These are phyloP conservation scores for Mrakia hoshinonis DNA, from an alignment of 768 basidiomycete species.

Conservation along the genomic window DNA sequence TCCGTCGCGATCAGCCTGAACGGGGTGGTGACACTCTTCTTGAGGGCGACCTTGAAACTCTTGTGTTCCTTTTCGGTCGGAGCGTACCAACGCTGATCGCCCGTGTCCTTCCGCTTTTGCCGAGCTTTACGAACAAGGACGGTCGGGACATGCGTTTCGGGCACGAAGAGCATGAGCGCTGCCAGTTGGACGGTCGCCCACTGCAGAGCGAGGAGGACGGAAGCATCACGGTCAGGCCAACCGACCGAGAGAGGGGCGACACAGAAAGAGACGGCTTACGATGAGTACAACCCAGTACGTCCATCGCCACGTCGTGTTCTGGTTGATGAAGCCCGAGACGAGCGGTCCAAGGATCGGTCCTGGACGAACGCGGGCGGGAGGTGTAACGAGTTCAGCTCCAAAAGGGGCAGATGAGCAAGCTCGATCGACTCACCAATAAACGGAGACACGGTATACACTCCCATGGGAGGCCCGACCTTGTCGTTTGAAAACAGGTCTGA, in stretches of 20 bases:
- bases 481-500: constrained; percentile 52
- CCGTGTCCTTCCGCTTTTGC: constrained; percentile 51
- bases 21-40: constrained; percentile 57
- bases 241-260: no score
- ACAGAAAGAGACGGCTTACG: background rate
- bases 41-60: constrained; percentile 47
- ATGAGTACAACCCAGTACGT: constrained; percentile 63
- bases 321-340: constrained; percentile 56
- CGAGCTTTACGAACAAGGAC: constrained; percentile 55
- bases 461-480: constrained; percentile 54
- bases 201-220: background rate
- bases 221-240: no score
- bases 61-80: constrained; percentile 52
- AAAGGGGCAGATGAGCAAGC: constrained; percentile 48
- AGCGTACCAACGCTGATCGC: constrained; percentile 51
- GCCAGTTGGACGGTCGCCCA: constrained; percentile 57
- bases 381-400: no score
- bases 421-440: constrained; percentile 46
- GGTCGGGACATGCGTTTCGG: constrained; percentile 62
- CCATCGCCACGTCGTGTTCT: constrained; percentile 52
- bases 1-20: constrained; percentile 47
- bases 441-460: constrained; percentile 49
- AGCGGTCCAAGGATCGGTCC: constrained; percentile 31
- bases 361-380: no score
- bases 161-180: constrained; percentile 53